These are phyloP conservation scores for Aspergillus intermedius DNA, from an alignment of 2,329 filamentous ascomycete genomes.

Conservation along the genomic window DNA sequence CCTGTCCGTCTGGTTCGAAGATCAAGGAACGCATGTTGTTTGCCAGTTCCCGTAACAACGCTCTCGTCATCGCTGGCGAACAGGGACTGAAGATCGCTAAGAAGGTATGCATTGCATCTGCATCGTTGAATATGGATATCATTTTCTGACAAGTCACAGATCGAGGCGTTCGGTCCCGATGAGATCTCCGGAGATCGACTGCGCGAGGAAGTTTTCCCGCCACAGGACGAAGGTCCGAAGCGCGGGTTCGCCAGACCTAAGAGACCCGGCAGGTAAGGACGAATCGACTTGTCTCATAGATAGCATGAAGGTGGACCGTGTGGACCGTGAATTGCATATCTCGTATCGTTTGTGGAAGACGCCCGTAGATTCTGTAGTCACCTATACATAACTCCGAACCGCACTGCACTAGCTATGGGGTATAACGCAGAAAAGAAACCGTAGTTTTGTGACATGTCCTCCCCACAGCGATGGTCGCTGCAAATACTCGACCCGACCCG, in stretches of 20 bases:
- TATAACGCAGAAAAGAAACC: background rate
- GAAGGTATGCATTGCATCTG: conserved; percentile 37
- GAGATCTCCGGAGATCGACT: conserved; percentile 51
- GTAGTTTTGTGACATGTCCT: background rate
- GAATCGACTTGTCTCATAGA: background rate
- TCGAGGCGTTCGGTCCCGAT: conserved; percentile 55
- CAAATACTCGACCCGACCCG: no score
- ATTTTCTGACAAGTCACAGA: conserved; percentile 27
- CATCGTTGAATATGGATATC: background rate
- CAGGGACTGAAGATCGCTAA: conserved; percentile 53
- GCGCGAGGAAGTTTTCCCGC: conserved; percentile 48
- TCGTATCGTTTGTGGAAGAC: background rate
- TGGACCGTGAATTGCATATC: conserved; percentile 1
- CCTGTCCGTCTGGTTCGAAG: conserved; percentile 54
- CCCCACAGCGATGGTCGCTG: no score
- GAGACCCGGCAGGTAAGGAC: conserved; percentile 49
- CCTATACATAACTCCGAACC: background rate
- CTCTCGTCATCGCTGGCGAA: conserved; percentile 49
- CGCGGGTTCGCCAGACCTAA: conserved; percentile 58
- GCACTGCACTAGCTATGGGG: background rate
- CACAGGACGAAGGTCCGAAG: conserved; percentile 42
- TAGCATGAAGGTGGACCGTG: background rate
- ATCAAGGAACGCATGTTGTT: conserved; percentile 63
- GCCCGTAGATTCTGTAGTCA: background rate
- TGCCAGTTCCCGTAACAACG: conserved; percentile 51